Evolutionary conservation across 192 early-diverging fungal genomes (phyloP).

Genomic region (Backusella macrospora): DNA sequence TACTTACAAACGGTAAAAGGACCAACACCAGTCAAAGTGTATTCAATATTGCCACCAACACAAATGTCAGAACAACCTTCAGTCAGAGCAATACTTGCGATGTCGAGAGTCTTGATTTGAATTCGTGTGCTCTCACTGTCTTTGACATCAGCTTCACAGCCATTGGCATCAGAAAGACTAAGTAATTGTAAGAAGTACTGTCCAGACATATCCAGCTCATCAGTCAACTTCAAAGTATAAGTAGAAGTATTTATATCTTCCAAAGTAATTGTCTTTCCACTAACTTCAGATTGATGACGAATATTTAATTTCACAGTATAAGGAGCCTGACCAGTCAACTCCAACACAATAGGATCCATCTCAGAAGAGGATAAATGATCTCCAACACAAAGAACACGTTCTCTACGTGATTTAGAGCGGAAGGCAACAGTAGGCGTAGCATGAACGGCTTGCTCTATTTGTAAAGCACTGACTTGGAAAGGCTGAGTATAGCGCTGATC

Average conservation of each 20-base stretch:
- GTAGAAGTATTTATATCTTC: constrained; percentile 31
- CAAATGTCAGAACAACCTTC: constrained; percentile 38
- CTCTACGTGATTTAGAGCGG: background rate
- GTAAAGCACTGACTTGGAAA: constrained; percentile 17
- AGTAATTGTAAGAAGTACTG: constrained; percentile 39
- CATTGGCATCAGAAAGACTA: constrained; percentile 39
- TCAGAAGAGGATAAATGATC: constrained; percentile 29
- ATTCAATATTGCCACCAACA: constrained; percentile 46
- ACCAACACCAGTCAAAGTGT: constrained; percentile 31
- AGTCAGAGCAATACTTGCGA: constrained; percentile 35
- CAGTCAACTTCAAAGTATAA: constrained; percentile 29
- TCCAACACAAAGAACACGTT: constrained; percentile 42
- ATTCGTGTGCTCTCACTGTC: constrained; percentile 17
- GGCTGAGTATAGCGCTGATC: constrained; percentile 44
- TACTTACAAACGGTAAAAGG: constrained; percentile 42
- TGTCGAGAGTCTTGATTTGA: constrained; percentile 33
- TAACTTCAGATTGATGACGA: constrained; percentile 26
- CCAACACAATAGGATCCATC: constrained; percentile 29
- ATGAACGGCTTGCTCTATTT: constrained; percentile 41
- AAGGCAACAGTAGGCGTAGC: constrained; percentile 39
- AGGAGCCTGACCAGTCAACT: constrained; percentile 40
- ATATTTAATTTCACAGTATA: constrained; percentile 39
- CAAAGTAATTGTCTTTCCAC: constrained; percentile 21
- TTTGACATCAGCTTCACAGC: constrained; percentile 29
- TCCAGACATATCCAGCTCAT: constrained; percentile 34